phyloP scores from a whole-genome alignment of 768 basidiomycete genomes.

The Boletellus ananiceps region DNA sequence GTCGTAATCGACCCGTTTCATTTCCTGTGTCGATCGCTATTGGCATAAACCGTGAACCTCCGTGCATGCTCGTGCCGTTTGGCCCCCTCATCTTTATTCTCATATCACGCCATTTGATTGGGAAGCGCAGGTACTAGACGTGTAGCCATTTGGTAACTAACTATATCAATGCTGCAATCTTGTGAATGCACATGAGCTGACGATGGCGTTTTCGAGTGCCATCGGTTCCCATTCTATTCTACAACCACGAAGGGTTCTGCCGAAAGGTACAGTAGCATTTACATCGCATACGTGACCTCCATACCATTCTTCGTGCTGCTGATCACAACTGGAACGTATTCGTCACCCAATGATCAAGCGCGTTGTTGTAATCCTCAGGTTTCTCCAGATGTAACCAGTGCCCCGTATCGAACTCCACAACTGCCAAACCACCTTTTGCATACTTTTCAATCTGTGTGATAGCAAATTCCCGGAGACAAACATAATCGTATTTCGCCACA shows the following conservation, averaged over 20 bases:
- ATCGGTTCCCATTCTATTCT: background rate
- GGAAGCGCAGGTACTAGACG: slow-evolving; percentile 27
- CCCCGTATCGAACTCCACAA: slow-evolving; percentile 32
- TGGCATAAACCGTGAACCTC: slow-evolving; percentile 12
- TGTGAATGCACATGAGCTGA: background rate
- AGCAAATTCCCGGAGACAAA: slow-evolving; percentile 27
- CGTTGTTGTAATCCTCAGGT: slow-evolving; percentile 32
- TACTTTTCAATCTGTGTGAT: slow-evolving; percentile 23
- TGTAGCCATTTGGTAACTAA: slow-evolving; percentile 7
- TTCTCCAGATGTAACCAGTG: slow-evolving; percentile 38
- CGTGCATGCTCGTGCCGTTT: slow-evolving; percentile 1
- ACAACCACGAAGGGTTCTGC: background rate
- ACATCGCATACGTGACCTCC: slow-evolving; percentile 1
- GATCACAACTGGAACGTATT: slow-evolving; percentile 16
- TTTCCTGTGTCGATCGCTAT: slow-evolving; percentile 4
- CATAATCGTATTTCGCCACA: slow-evolving; percentile 32
- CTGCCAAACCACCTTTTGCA: slow-evolving; percentile 25
- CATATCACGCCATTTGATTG: slow-evolving; percentile 1
- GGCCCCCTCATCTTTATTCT: background rate
- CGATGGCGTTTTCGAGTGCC: background rate
- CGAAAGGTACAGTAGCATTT: background rate
- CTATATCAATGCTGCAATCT: slow-evolving; percentile 4
- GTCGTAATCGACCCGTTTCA: slow-evolving; percentile 47
- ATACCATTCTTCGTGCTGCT: background rate
- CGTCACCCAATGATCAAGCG: slow-evolving; percentile 33